Base-by-base conservation (phyloP, 1,284 basidiomycete species). In the Schizopora paradoxa region DNA sequence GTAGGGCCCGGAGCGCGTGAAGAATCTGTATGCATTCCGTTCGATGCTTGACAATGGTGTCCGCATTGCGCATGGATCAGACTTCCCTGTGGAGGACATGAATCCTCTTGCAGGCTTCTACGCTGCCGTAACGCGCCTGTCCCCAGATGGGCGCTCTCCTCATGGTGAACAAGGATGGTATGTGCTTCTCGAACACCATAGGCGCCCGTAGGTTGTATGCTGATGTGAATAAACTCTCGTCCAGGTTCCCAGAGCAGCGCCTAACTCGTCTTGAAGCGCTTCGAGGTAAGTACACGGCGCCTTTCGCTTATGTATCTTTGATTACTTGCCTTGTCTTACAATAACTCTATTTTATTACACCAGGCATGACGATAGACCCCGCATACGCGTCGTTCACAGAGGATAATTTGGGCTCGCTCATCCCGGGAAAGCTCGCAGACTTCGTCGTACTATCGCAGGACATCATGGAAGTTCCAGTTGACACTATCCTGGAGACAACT, bases 311-410 rank as follows among this genome's bases (percentile, higher is more conserved):
- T 31, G 27, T 19, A 11, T 39, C 26, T 22, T 22, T 33, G 38
- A 32, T 26, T 44, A 41, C 23, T 23, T 27, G 21, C 33, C 31
- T 11, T 33, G 25, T 29, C 16, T 21, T 21, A 27, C 29, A 6
- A 26, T n/a, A 38, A 25, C 25, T 35, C 37, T 23, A 36, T 70
- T 72, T 37, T 19, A 32, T 23, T 19, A 43, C 23, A 32, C 42
- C 52, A 74, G 73, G 82, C 8, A 80, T 86, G 69, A 88, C 86
- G 0, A 75, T 87, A 31, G 84, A 89, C 54, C 76, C 88, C 2
- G 90, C 92, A 0, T 92, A 85, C 60, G 91, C 91, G 7, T 86
- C 88, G 0, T 93, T 94, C 65, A 81, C 81, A 1, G 88, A 91
- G 54, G 62, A 76, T 34, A 65, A 61, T 6, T 72, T 90, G 0